These are phyloP conservation scores for Wallacemonas sp. DNA, from an alignment of 208 protist genomes.

Conservation along the genomic window DNA sequence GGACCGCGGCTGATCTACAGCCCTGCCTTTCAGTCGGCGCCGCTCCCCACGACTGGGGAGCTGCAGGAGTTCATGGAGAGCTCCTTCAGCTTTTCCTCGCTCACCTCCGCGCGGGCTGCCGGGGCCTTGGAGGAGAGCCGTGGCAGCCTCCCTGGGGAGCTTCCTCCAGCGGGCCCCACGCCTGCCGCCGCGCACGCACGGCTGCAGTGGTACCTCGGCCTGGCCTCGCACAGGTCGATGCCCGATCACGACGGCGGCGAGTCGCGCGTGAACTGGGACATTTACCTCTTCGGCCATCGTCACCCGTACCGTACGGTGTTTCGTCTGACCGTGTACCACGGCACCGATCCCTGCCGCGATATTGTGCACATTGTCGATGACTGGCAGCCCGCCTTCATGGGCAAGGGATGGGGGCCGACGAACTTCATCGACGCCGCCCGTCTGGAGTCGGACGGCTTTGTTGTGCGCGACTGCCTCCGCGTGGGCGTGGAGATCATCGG, in stretches of 20 bases:
- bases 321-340: conserved; percentile 40
- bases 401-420: conserved; percentile 53
- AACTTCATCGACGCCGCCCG: conserved; percentile 38
- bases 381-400: conserved; percentile 40
- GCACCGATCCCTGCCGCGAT: conserved; percentile 29
- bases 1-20: not conserved
- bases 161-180: conserved; percentile 1
- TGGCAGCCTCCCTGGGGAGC: not conserved
- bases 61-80: not conserved
- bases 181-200: not conserved
- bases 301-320: conserved; percentile 41
- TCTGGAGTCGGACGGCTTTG: conserved; percentile 32
- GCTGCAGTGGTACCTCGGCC: conserved; percentile 42
- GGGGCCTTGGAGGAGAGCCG: not conserved
- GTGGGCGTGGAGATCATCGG: conserved; percentile 40
- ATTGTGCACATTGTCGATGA: conserved; percentile 42
- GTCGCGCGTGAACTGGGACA: conserved; percentile 19
- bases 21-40: not conserved
- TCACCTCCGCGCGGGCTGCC: not conserved
- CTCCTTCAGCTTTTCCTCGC: conserved; percentile 13
- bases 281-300: conserved; percentile 52
- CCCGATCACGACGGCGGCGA: not conserved
- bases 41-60: not conserved
- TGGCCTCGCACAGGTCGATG: conserved; percentile 20
- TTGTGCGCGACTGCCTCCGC: conserved; percentile 34